Evolutionary conservation across 768 basidiomycete species (phyloP).

Genomic region (Kwoniella heveanensis): DNA sequence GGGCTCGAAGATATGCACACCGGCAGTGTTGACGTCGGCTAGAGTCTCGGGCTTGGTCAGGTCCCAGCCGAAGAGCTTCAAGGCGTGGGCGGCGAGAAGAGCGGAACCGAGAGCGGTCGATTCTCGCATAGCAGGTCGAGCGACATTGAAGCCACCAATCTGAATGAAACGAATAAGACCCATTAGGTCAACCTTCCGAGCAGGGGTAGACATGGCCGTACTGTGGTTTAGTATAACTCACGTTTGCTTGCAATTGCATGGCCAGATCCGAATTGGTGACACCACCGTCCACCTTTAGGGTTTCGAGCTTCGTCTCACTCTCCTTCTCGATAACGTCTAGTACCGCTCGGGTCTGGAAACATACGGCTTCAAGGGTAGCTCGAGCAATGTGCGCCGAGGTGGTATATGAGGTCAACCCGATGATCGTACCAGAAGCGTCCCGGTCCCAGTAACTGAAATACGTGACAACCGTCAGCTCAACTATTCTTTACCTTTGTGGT

Average conservation of each 20-base stretch:
- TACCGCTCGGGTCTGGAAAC: constrained; percentile 92
- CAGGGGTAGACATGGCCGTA: too few relatives aligned
- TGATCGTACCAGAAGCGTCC: constrained; percentile 65
- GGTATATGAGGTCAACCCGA: constrained; percentile 54
- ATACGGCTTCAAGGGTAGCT: constrained; percentile 93
- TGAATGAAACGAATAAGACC: too few relatives aligned
- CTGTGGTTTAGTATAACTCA: constrained; percentile 32
- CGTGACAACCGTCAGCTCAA: background rate
- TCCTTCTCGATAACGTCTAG: constrained; percentile 94
- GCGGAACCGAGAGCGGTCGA: constrained; percentile 96
- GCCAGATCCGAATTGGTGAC: constrained; percentile 60
- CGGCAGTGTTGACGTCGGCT: constrained; percentile 80
- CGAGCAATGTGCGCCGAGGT: constrained; percentile 84
- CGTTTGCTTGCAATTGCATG: constrained; percentile 56
- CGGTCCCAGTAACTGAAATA: constrained; percentile 72
- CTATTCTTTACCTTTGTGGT: background rate
- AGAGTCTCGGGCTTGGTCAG: constrained; percentile 79
- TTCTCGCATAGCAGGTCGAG: constrained; percentile 95
- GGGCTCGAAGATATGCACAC: constrained; percentile 71
- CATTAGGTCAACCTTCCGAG: too few relatives aligned
- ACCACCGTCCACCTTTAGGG: constrained; percentile 87
- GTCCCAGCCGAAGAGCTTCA: constrained; percentile 90
- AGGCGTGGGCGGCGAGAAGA: constrained; percentile 84
- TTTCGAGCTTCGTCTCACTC: constrained; percentile 70
- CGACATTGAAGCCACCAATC: constrained; percentile 85